These are phyloP conservation scores for Croton laevigatus DNA, from an alignment of 441 rosid species.

Conservation along the genomic window DNA sequence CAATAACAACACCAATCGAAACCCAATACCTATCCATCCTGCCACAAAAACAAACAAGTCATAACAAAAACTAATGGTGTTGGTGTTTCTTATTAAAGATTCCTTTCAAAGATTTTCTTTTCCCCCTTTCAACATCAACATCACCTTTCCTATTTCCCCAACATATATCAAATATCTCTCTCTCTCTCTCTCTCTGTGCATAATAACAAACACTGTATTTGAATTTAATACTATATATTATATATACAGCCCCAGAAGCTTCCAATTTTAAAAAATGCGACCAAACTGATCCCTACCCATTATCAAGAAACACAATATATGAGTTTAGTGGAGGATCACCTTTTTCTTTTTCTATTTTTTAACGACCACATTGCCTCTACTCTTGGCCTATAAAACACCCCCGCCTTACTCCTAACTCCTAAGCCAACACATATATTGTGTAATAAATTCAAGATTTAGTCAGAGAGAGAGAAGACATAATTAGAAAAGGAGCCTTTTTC, in stretches of 20 bases:
- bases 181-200: not conserved
- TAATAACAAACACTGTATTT: not conserved
- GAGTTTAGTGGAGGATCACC: constrained; percentile 33
- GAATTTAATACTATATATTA: not conserved
- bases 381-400: constrained; percentile 35
- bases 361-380: constrained; percentile 21
- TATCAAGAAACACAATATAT: not conserved
- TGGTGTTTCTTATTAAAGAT: constrained; percentile 28
- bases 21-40: constrained; percentile 19
- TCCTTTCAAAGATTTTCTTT: not conserved
- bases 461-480: not conserved
- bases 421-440: constrained; percentile 5
- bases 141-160: constrained; percentile 19
- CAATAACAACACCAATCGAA: constrained; percentile 2
- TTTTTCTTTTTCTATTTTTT: constrained; percentile 14
- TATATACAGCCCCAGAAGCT: constrained; percentile 24
- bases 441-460: not conserved
- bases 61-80: constrained; percentile 9
- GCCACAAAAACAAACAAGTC: constrained; percentile 20
- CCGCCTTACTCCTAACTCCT: constrained; percentile 17
- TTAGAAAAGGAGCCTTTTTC: not conserved
- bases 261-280: constrained; percentile 24
- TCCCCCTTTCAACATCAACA: constrained; percentile 27
- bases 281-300: constrained; percentile 30
- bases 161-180: not conserved